phyloP scores from a whole-genome alignment of 2,329 filamentous ascomycete species.

The Epichloe sylvatica region DNA sequence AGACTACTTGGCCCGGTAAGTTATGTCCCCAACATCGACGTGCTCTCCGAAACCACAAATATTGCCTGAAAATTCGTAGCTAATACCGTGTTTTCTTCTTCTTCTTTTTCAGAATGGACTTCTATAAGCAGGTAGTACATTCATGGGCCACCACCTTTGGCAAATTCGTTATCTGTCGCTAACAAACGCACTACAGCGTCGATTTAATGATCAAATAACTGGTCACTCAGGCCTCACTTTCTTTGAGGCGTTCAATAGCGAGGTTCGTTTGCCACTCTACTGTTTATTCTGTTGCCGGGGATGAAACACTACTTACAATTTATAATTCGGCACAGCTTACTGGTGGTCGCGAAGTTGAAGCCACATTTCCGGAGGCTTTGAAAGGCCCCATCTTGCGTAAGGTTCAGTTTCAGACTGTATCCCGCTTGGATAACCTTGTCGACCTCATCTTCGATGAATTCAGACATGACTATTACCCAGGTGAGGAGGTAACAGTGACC shows the following conservation, averaged over 20 bases:
- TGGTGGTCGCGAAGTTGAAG: constrained; percentile 79
- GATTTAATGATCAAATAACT: constrained; percentile 92
- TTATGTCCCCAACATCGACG: background rate
- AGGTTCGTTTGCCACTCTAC: constrained; percentile 40
- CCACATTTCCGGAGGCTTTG: constrained; percentile 77
- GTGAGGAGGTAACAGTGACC: constrained; percentile 66
- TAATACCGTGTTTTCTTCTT: constrained; percentile 7
- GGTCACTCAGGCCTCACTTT: constrained; percentile 84
- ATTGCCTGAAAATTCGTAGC: background rate
- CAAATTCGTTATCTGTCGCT: background rate
- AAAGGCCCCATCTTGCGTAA: constrained; percentile 82
- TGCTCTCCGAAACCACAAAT: background rate
- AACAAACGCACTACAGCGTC: constrained; percentile 38
- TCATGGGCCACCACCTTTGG: background rate
- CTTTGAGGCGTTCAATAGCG: constrained; percentile 82
- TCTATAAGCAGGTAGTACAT: constrained; percentile 63
- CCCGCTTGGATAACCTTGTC: constrained; percentile 70
- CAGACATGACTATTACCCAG: constrained; percentile 80
- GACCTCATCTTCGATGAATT: constrained; percentile 63
- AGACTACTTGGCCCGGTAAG: constrained; percentile 69
- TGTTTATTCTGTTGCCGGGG: background rate
- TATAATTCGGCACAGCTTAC: constrained; percentile 38
- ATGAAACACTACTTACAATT: background rate
- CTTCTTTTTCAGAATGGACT: constrained; percentile 55
- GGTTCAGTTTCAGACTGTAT: constrained; percentile 82